Percentiles rank a stretch among this genome's conserved stretches.
phyloP scores from a whole-genome alignment of 2,329 filamentous ascomycete genomes.

The Apiospora arundinis region DNA sequence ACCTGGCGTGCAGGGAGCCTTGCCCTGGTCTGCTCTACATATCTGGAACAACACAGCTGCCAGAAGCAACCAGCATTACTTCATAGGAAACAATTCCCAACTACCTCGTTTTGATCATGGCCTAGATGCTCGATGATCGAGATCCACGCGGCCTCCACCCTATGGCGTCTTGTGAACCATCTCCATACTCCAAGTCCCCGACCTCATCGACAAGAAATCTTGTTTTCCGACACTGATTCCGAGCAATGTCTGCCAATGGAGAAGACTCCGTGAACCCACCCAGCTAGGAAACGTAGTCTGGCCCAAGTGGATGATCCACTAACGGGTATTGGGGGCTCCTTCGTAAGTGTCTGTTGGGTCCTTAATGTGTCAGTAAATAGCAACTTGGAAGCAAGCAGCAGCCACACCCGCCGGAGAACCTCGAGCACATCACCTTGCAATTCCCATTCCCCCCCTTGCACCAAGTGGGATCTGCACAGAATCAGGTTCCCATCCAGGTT shows the following conservation, averaged over 20 bases:
- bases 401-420: background rate
- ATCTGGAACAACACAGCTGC: constrained; percentile 3
- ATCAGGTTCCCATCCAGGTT: constrained; percentile 9
- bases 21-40: background rate
- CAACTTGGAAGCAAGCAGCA: background rate
- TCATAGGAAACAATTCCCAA: constrained; percentile 7
- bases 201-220: constrained; percentile 22
- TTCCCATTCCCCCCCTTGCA: background rate
- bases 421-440: background rate
- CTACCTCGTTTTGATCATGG: background rate
- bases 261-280: background rate
- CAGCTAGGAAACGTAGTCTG: constrained; percentile 8
- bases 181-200: background rate
- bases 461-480: constrained; percentile 16
- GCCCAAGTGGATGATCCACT: background rate
- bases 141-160: constrained; percentile 23
- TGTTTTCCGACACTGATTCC: constrained; percentile 24
- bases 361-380: background rate
- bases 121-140: constrained; percentile 23
- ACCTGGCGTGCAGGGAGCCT: background rate
- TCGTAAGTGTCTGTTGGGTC: background rate
- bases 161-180: constrained; percentile 19
- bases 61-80: constrained; percentile 11
- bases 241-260: constrained; percentile 7
- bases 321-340: background rate